Conservation (phyloP, 441 rosid species). For the Populus tomentosa region DNA sequence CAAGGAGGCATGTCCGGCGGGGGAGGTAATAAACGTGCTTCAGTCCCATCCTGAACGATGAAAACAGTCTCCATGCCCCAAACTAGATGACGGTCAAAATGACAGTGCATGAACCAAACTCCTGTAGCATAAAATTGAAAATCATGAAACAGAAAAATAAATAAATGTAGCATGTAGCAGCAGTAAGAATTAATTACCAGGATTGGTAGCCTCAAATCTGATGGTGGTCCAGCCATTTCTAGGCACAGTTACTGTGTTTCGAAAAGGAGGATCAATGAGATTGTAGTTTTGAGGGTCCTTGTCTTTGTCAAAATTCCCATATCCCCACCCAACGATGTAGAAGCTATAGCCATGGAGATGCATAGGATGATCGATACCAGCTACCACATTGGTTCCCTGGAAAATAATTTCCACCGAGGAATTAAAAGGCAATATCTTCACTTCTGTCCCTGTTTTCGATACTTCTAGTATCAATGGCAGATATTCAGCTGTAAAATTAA, state of each 20-base stretch:
- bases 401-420: slow-evolving; percentile 39
- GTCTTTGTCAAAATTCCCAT: slow-evolving; percentile 35
- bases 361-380: slow-evolving; percentile 41
- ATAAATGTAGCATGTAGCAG: background rate
- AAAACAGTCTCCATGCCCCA: slow-evolving; percentile 65
- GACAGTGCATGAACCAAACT: slow-evolving; percentile 66
- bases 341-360: slow-evolving; percentile 54
- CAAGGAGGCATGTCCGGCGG: slow-evolving; percentile 55
- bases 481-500: slow-evolving; percentile 30
- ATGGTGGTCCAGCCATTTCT: slow-evolving; percentile 32
- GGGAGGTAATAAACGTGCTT: slow-evolving; percentile 35
- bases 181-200: slow-evolving; percentile 18
- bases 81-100: slow-evolving; percentile 40
- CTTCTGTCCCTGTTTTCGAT: slow-evolving; percentile 31
- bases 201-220: slow-evolving; percentile 28
- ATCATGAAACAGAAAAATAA: background rate
- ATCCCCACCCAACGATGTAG: slow-evolving; percentile 42
- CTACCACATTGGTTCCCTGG: slow-evolving; percentile 37
- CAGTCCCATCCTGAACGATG: slow-evolving; percentile 42
- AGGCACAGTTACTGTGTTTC: slow-evolving; percentile 33
- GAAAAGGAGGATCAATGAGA: slow-evolving; percentile 42
- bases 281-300: slow-evolving; percentile 26
- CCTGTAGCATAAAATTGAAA: slow-evolving; percentile 17
- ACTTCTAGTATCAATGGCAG: slow-evolving; percentile 17
- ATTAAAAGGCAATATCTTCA: slow-evolving; percentile 22